Percentiles rank a stretch among this genome's conserved stretches.
phyloP scores from a whole-genome alignment of 2,329 filamentous ascomycete species.

The Paecilomyces niveus region DNA sequence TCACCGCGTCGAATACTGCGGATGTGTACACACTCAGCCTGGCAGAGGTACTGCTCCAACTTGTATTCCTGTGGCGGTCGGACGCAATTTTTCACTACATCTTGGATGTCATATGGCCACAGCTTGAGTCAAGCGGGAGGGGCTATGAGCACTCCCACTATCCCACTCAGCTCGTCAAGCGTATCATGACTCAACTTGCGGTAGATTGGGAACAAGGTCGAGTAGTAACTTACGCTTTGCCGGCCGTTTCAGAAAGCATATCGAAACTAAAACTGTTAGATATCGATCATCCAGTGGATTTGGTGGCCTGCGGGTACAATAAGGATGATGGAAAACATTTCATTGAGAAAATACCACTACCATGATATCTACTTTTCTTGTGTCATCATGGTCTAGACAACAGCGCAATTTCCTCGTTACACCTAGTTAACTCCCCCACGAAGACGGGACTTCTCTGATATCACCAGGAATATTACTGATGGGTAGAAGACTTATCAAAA shows the following conservation, averaged over 20 bases:
- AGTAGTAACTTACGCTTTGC: neutral
- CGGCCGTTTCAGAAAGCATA: neutral
- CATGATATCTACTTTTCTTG: neutral
- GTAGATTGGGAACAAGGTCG: constrained; percentile 2
- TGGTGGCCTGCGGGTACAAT: neutral
- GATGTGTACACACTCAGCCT: neutral
- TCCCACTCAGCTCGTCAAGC: constrained; percentile 15
- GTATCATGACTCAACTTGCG: constrained; percentile 10
- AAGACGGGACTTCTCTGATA: too few species aligned
- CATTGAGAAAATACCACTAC: neutral
- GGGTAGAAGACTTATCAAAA: constrained; percentile 10
- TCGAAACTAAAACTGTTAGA: neutral
- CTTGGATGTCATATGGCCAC: constrained; percentile 12
- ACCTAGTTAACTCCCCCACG: too few species aligned
- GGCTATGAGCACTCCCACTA: constrained; percentile 18
- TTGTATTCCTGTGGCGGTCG: neutral
- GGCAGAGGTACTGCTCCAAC: neutral
- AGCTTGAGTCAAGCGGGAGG: constrained; percentile 7
- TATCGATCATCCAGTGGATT: neutral
- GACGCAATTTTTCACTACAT: neutral
- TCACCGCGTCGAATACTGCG: neutral
- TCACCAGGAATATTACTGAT: too few species aligned
- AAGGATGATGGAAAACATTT: neutral
- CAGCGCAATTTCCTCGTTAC: too few species aligned
- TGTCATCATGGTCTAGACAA: too few species aligned